phyloP scores from a whole-genome alignment of 805 yeast species.

The Metschnikowia matae region DNA sequence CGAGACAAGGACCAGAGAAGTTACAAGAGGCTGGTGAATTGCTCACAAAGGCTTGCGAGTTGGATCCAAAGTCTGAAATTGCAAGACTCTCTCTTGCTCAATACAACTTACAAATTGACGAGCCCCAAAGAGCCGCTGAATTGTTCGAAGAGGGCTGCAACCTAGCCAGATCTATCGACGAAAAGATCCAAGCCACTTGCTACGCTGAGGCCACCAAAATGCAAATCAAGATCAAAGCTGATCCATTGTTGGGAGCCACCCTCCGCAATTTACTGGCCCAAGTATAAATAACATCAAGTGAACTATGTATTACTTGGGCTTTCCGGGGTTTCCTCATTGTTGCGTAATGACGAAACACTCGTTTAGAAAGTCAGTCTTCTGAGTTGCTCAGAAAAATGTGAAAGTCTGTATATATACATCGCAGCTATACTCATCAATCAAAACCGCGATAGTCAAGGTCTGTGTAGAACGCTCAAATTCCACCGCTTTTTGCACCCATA shows the following conservation, averaged over 20 bases:
- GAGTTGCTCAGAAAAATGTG: conserved; percentile 1
- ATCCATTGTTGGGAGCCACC: conserved; percentile 50
- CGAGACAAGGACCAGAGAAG: conserved; percentile 48
- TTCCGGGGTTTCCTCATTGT: background rate
- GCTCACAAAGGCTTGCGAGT: conserved; percentile 68
- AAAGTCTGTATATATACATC: conserved; percentile 1
- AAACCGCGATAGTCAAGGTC: background rate
- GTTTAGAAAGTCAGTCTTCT: background rate
- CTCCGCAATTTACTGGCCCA: conserved; percentile 5
- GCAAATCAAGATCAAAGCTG: conserved; percentile 73
- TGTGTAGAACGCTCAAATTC: background rate
- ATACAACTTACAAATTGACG: conserved; percentile 76
- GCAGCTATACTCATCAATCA: background rate
- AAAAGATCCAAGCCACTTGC: conserved; percentile 84
- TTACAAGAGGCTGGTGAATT: conserved; percentile 56
- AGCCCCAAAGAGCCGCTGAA: conserved; percentile 73
- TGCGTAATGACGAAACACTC: background rate
- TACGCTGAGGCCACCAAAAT: conserved; percentile 90
- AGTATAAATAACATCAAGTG: background rate
- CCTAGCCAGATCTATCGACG: conserved; percentile 79
- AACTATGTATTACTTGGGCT: background rate
- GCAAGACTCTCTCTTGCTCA: conserved; percentile 92
- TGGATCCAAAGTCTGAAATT: conserved; percentile 86
- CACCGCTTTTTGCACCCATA: conserved; percentile 13
- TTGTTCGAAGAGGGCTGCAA: conserved; percentile 80